Percentiles rank a stretch among this genome's conserved stretches.
phyloP scores from a whole-genome alignment of 2,329 filamentous ascomycete species.

The Stachybotrys chlorohalonatus region DNA sequence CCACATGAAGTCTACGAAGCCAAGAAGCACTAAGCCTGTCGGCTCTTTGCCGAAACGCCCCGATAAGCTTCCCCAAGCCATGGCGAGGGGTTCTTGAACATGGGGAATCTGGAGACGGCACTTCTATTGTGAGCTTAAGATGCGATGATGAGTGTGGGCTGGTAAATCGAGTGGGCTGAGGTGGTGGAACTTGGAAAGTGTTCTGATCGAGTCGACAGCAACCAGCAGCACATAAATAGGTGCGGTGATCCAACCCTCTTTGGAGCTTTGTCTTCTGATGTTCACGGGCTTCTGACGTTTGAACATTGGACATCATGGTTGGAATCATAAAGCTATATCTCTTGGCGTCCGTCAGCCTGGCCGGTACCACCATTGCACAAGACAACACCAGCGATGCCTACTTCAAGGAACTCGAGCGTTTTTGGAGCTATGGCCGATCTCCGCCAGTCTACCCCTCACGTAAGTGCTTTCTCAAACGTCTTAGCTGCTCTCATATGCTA shows the following conservation, averaged over 20 bases:
- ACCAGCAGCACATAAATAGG: background rate
- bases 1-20: no score
- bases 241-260: background rate
- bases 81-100: background rate
- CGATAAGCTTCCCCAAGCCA: background rate
- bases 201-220: no score
- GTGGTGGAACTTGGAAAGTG: no score
- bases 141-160: no score
- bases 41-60: background rate
- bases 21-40: background rate
- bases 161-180: no score
- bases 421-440: constrained; percentile 32
- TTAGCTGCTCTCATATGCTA: no score
- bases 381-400: constrained; percentile 28
- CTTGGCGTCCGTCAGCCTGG: background rate
- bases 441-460: constrained; percentile 35
- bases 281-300: background rate
- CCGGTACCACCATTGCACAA: background rate
- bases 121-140: no score
- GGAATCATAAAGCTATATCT: background rate
- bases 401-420: constrained; percentile 17
- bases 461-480: background rate
- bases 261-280: background rate
- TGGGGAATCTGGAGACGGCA: background rate
- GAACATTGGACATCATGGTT: background rate